A percentile compares a stretch with the other conserved stretches of the same genome.
Conservation (phyloP, 257 asterid species). For the Solanum tarapatanum region DNA sequence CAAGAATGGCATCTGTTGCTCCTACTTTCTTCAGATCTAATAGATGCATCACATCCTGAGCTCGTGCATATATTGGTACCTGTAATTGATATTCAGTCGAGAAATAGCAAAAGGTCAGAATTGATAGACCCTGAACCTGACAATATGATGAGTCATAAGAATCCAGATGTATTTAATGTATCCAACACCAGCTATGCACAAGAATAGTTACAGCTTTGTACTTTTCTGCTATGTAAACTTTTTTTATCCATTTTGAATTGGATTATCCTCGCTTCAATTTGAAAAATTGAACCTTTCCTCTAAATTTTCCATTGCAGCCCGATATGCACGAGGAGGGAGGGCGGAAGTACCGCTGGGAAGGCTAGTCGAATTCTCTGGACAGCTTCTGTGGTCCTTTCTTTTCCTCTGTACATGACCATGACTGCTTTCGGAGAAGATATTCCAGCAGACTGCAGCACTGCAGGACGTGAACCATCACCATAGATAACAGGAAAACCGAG, state of each 20-base stretch:
- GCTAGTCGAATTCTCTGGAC: constrained; percentile 90
- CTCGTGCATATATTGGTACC: constrained; percentile 92
- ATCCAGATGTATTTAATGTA: background rate
- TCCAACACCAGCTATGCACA: background rate
- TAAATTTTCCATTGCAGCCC: background rate
- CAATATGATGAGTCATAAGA: background rate
- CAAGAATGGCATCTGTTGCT: constrained; percentile 92
- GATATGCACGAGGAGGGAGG: background rate
- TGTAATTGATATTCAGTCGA: constrained; percentile 7
- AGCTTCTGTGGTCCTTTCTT: constrained; percentile 58
- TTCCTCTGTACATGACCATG: constrained; percentile 86
- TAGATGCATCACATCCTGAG: constrained; percentile 80
- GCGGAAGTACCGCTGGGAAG: constrained; percentile 62
- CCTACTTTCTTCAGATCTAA: constrained; percentile 87
- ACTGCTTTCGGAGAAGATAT: constrained; percentile 84
- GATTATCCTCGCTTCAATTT: background rate
- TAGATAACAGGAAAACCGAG: constrained; percentile 88
- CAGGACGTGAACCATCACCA: constrained; percentile 96
- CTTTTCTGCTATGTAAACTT: background rate
- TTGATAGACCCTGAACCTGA: background rate
- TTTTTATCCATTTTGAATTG: background rate
- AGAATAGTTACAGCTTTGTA: background rate
- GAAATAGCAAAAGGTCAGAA: background rate
- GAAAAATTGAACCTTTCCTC: background rate
- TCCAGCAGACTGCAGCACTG: constrained; percentile 97